phyloP scores from a whole-genome alignment of 768 basidiomycete species.

The Suillus clintonianus region DNA sequence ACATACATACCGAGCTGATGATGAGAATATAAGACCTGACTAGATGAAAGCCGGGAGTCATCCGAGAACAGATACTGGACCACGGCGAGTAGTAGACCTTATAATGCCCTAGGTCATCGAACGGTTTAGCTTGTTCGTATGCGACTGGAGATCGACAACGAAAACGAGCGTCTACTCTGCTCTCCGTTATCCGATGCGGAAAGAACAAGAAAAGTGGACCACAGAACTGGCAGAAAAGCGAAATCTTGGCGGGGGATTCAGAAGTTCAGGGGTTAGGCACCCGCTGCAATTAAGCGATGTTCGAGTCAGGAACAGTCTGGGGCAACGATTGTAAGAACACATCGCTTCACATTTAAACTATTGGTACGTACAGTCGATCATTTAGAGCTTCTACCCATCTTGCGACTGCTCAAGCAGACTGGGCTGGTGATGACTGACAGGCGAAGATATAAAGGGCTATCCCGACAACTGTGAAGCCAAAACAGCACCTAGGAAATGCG shows the following conservation, averaged over 20 bases:
- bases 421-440: not conserved
- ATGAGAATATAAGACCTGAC: not conserved
- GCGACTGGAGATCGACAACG: not conserved
- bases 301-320: not conserved
- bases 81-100: too few relatives aligned
- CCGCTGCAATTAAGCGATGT: not conserved
- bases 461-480: not conserved
- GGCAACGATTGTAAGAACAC: not conserved
- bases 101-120: not conserved
- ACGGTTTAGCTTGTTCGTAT: not conserved
- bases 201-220: not conserved
- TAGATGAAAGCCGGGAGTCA: too few relatives aligned
- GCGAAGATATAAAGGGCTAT: not conserved
- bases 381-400: not conserved
- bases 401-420: not conserved
- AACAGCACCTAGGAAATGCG: not conserved
- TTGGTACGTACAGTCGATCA: not conserved
- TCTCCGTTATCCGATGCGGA: not conserved
- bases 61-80: too few relatives aligned
- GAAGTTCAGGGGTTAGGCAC: not conserved
- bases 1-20: not conserved
- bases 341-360: not conserved
- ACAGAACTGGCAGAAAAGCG: not conserved
- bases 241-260: not conserved
- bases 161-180: not conserved